phyloP scores from a whole-genome alignment of 352 stramenopile genomes.

The Peronospora belbahrii region DNA sequence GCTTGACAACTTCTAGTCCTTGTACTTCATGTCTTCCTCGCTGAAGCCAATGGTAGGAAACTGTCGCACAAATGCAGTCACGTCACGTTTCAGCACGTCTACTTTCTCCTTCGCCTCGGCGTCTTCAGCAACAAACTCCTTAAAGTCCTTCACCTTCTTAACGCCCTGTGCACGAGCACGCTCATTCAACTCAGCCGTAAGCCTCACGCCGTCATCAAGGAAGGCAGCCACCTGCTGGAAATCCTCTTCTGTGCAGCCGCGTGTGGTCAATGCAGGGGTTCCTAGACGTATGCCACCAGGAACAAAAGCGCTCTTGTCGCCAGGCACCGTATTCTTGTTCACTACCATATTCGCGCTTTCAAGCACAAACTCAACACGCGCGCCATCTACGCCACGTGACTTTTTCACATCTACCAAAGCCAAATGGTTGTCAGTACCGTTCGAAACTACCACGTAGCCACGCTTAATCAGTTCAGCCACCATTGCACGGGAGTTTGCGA shows the following conservation, averaged over 20 bases:
- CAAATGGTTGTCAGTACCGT: constrained; percentile 98
- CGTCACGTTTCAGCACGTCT: constrained; percentile 74
- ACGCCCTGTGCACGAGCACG: constrained; percentile 88
- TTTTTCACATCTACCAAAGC: constrained; percentile 95
- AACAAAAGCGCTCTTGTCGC: constrained; percentile 95
- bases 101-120: constrained; percentile 52
- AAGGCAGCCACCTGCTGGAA: constrained; percentile 93
- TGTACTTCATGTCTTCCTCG: constrained; percentile 89
- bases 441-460: constrained; percentile 95
- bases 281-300: constrained; percentile 96
- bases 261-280: constrained; percentile 91
- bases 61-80: constrained; percentile 89
- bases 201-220: constrained; percentile 92
- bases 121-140: constrained; percentile 65
- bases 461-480: constrained; percentile 80
- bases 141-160: constrained; percentile 91
- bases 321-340: constrained; percentile 99
- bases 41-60: constrained; percentile 97
- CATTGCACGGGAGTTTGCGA: constrained; percentile 88
- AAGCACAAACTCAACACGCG: constrained; percentile 93
- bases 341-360: constrained; percentile 96
- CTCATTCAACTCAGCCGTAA: constrained; percentile 88
- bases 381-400: constrained; percentile 89
- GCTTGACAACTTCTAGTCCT: constrained; percentile 34
- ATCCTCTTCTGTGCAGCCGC: constrained; percentile 93